phyloP scores from a whole-genome alignment of 2,329 filamentous ascomycete genomes.

The Cladorrhinum sp. region DNA sequence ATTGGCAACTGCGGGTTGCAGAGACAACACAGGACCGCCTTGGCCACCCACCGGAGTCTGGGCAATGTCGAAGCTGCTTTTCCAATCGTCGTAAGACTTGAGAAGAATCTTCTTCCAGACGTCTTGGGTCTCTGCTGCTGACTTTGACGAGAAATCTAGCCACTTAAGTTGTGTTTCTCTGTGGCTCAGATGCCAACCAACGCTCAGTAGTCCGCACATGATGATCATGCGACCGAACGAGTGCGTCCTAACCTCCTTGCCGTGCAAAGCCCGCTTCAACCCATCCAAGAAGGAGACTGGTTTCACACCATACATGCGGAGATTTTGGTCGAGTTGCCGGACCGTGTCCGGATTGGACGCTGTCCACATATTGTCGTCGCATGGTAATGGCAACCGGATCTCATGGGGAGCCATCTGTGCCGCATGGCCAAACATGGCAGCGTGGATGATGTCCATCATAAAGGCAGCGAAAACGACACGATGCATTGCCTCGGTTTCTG shows the following conservation, averaged over 20 bases:
- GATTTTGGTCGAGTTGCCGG: slow-evolving; percentile 69
- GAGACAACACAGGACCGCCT: slow-evolving; percentile 28
- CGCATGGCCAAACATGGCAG: slow-evolving; percentile 87
- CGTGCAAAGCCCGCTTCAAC: slow-evolving; percentile 78
- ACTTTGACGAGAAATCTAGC: slow-evolving; percentile 64
- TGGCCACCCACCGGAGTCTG: slow-evolving; percentile 42
- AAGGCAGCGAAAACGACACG: slow-evolving; percentile 86
- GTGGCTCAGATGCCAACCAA: slow-evolving; percentile 89
- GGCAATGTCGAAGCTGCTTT: slow-evolving; percentile 74
- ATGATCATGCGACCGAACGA: slow-evolving; percentile 86
- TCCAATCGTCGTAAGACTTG: slow-evolving; percentile 83
- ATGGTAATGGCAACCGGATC: slow-evolving; percentile 79
- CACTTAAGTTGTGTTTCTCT: slow-evolving; percentile 81
- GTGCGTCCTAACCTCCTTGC: slow-evolving; percentile 77
- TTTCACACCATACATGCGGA: slow-evolving; percentile 76
- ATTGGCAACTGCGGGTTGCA: slow-evolving; percentile 54
- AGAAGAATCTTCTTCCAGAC: slow-evolving; percentile 77
- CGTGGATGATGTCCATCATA: slow-evolving; percentile 83
- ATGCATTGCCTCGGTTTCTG: slow-evolving; percentile 81
- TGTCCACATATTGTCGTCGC: slow-evolving; percentile 83
- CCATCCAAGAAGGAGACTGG: slow-evolving; percentile 80
- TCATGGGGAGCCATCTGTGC: slow-evolving; percentile 91
- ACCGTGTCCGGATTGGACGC: slow-evolving; percentile 76
- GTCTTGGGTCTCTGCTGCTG: slow-evolving; percentile 59
- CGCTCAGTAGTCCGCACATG: slow-evolving; percentile 85